A percentile compares a stretch with the other conserved stretches of the same genome.
These are phyloP conservation scores for Agrocybe praecox DNA, from an alignment of 768 basidiomycete genomes.

Conservation along the genomic window DNA sequence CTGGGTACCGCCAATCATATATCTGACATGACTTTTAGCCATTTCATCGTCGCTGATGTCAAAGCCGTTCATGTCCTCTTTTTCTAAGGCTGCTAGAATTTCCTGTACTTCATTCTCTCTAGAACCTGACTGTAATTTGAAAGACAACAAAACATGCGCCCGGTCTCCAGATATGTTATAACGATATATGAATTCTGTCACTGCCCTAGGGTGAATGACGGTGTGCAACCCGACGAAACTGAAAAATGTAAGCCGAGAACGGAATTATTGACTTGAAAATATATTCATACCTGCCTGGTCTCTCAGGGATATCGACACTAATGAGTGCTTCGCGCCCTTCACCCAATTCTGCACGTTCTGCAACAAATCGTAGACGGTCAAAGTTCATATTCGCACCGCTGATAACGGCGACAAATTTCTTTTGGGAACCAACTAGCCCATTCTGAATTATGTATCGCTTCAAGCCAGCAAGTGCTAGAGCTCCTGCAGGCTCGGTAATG, in stretches of 20 bases:
- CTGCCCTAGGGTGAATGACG: constrained; percentile 85
- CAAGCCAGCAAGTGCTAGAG: constrained; percentile 87
- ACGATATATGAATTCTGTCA: constrained; percentile 96
- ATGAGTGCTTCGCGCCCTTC: constrained; percentile 93
- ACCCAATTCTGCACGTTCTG: constrained; percentile 96
- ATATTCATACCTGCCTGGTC: constrained; percentile 76
- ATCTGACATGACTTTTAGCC: constrained; percentile 92
- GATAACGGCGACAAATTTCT: constrained; percentile 88
- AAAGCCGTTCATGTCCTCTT: constrained; percentile 74
- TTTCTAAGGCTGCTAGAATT: constrained; percentile 64
- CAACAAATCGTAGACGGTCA: constrained; percentile 94
- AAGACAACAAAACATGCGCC: constrained; percentile 91
- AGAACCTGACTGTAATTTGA: constrained; percentile 69
- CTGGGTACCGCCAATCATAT: constrained; percentile 89
- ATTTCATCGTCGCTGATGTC: constrained; percentile 96
- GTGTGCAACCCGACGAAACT: constrained; percentile 91
- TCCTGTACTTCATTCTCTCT: constrained; percentile 64
- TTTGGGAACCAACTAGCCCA: constrained; percentile 78
- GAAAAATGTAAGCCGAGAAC: not conserved
- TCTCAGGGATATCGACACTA: constrained; percentile 93
- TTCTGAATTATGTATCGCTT: constrained; percentile 87
- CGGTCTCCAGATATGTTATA: constrained; percentile 68
- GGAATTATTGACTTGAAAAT: not conserved
- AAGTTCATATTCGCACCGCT: constrained; percentile 99
- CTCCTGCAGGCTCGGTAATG: constrained; percentile 95